Conservation (phyloP, 1,139 yeast genomes). For the Saccharomycopsis hybrid region DNA sequence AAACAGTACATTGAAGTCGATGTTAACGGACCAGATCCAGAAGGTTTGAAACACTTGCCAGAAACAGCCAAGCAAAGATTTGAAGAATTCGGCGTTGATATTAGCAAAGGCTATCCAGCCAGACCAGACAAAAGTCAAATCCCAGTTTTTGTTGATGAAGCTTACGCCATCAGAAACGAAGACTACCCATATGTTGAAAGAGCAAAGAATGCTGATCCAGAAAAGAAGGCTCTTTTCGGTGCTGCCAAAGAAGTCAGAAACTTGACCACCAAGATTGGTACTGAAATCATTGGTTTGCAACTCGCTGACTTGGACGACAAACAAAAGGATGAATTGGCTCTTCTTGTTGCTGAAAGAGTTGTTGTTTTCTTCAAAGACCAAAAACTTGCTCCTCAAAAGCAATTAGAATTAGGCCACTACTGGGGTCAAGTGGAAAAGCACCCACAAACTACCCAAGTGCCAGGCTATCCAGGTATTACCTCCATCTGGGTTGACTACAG, state of each 20-base stretch:
- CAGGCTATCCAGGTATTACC: conserved; percentile 41
- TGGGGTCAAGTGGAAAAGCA: conserved; percentile 44
- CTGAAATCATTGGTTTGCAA: conserved; percentile 52
- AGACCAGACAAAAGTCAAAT: conserved; percentile 31
- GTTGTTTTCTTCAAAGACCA: conserved; percentile 45
- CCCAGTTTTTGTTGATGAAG: conserved; percentile 51
- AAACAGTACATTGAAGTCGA: background rate
- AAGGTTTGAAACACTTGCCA: conserved; percentile 31
- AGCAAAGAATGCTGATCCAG: conserved; percentile 46
- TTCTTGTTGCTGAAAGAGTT: conserved; percentile 44
- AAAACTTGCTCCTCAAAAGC: conserved; percentile 40
- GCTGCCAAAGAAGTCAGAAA: conserved; percentile 45
- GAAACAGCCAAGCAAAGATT: conserved; percentile 32
- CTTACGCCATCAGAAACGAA: conserved; percentile 37
- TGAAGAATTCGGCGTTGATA: conserved; percentile 34
- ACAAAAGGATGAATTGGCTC: conserved; percentile 49
- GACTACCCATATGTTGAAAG: conserved; percentile 40
- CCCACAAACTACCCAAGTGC: conserved; percentile 39
- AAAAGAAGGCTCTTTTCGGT: conserved; percentile 45
- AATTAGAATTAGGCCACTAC: conserved; percentile 39
- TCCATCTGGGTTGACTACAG: conserved; percentile 38
- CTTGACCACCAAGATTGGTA: conserved; percentile 45
- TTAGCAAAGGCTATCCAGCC: conserved; percentile 40
- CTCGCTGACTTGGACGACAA: conserved; percentile 41
- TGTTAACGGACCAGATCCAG: conserved; percentile 16